Base-by-base conservation (phyloP, 2,329 filamentous ascomycete genomes). In the Alternaria hordeiaustralica region DNA sequence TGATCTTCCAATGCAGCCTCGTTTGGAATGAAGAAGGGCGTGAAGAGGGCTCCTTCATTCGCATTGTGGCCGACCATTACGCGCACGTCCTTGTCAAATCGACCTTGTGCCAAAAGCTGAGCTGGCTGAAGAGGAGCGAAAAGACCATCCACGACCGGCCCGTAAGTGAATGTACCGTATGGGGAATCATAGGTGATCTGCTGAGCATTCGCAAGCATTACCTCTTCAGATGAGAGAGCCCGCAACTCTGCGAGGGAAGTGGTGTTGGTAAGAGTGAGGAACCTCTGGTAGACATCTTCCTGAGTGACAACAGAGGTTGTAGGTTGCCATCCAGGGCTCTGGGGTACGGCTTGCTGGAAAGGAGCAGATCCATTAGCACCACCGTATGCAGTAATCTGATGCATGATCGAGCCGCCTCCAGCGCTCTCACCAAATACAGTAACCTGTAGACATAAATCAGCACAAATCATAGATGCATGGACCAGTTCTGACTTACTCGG, bases 41-140 rank as follows among this genome's bases (percentile, higher is more conserved):
- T 83, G 71, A 85, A 85, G 4, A 81, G 71, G 1, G 81, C 67
- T 41, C 83, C 83, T 71, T 85, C 84, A 53, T 83, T 69, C 3
- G 79, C 69, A 55, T 84, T 85, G 71, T 85, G 82, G 20, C 78
- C 78, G 10, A 76, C 74, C 72, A 82, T 77, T 12, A 81, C 66
- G 1, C 68, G 66, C 8, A 82, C 66, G 10, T 70, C 59, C 45
- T 79, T 76, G 63, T 80, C 74, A 61, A 80, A 82, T 21, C 75
- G 71, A 13, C 79, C 78, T 58, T 78, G 73, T 8, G 74, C 74
- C 21, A 81, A 75, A 23, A 81, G 74, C 45, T 76, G 74, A 33
- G 71, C 75, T 6, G 77, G 76, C 28, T 75, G 75, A 1, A 60
- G 67, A 18, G 78, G 78, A 1, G 64, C 72, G 54, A 80, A 79